A percentile compares a stretch with the other conserved stretches of the same genome.
Conservation (phyloP, 176 grass and related monocot species). For the Alopecurus myosuroides region DNA sequence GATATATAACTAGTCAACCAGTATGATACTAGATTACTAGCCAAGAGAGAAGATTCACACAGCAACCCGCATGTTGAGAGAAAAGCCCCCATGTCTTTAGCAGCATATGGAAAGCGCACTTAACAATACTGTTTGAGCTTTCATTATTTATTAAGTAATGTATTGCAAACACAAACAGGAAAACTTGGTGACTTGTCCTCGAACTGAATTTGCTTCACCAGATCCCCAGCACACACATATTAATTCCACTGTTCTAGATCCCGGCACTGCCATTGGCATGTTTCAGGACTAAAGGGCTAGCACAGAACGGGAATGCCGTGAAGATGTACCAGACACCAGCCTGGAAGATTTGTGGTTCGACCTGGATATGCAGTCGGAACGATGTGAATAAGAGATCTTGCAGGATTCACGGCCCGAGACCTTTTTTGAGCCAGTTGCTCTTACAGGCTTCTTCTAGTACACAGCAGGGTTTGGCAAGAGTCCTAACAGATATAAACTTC, state of each 20-base stretch:
- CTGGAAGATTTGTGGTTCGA: slow-evolving; percentile 43
- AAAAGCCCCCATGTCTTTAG: background rate
- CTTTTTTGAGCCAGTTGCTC: no score
- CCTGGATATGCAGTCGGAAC: no score
- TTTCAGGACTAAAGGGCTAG: slow-evolving; percentile 1
- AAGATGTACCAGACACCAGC: slow-evolving; percentile 12
- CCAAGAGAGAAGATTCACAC: no score
- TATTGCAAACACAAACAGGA: background rate
- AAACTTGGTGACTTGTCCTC: background rate
- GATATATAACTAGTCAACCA: no score
- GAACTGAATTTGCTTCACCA: background rate
- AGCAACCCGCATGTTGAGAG: no score
- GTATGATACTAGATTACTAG: no score
- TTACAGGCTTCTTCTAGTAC: no score
- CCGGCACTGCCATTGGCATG: background rate
- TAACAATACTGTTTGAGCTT: slow-evolving; percentile 35
- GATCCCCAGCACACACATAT: background rate
- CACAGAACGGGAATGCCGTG: slow-evolving; percentile 1
- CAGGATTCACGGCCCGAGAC: no score
- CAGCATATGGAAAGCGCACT: background rate
- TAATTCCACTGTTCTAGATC: slow-evolving; percentile 20
- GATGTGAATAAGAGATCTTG: no score
- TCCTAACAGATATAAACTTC: no score
- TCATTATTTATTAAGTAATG: slow-evolving; percentile 10
- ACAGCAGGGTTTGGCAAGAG: no score